These are phyloP conservation scores for Neurospora sp. DNA, from an alignment of 2,329 filamentous ascomycete genomes.

Conservation along the genomic window DNA sequence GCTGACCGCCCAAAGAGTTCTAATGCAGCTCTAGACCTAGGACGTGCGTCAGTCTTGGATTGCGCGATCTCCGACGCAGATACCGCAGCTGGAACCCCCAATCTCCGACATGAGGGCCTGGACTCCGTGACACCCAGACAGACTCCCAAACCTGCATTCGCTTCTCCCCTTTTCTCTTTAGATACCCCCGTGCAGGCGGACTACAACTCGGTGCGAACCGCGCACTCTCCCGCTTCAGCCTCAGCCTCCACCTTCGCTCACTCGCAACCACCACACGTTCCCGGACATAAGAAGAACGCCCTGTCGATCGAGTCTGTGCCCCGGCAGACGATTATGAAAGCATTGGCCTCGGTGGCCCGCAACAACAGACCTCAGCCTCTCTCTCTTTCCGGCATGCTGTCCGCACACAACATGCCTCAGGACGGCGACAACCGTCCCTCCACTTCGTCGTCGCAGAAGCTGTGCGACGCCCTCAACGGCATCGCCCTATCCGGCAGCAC, in stretches of 20 bases:
- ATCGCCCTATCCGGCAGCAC: constrained; percentile 32
- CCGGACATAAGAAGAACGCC: constrained; percentile 36
- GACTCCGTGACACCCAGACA: constrained; percentile 6
- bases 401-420: constrained; percentile 25
- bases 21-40: constrained; percentile 11
- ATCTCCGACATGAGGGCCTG: constrained; percentile 1
- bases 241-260: constrained; percentile 2
- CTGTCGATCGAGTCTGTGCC: constrained; percentile 59
- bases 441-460: constrained; percentile 46
- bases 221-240: constrained; percentile 21
- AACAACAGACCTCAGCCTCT: constrained; percentile 54
- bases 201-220: constrained; percentile 13
- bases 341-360: constrained; percentile 57
- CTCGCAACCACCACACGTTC: constrained; percentile 13
- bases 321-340: constrained; percentile 75
- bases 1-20: constrained; percentile 19
- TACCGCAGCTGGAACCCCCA: constrained; percentile 7
- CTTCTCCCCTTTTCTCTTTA: constrained; percentile 1
- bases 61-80: constrained; percentile 8
- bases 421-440: constrained; percentile 29
- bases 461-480: constrained; percentile 52
- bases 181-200: constrained; percentile 5
- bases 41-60: constrained; percentile 14
- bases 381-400: constrained; percentile 51
- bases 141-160: constrained; percentile 1